phyloP scores from a whole-genome alignment of 2,329 filamentous ascomycete species.

The Colletotrichum sp. region DNA sequence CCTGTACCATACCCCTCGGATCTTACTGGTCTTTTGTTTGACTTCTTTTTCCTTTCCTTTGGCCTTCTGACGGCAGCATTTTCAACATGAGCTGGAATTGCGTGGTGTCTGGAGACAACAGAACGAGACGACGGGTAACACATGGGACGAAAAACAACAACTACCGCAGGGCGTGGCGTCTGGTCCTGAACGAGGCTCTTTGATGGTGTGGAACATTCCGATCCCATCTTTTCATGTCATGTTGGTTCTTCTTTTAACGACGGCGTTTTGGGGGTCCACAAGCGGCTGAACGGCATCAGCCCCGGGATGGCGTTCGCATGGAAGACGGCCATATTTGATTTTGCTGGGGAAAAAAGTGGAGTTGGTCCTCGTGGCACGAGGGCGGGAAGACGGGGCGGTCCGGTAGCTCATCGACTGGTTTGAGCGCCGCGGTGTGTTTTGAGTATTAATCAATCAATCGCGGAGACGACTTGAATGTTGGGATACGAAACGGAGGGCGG shows the following conservation, averaged over 20 bases:
- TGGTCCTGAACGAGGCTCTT: background rate
- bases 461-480: conserved; percentile 22
- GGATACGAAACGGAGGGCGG: conserved; percentile 18
- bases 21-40: conserved; percentile 21
- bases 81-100: conserved; percentile 5
- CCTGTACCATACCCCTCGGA: conserved; percentile 22
- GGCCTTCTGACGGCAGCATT: conserved; percentile 18
- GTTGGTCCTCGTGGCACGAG: conserved; percentile 3
- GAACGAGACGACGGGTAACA: conserved; percentile 11
- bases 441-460: conserved; percentile 22
- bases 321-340: conserved; percentile 19
- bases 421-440: conserved; percentile 20
- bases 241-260: conserved; percentile 17
- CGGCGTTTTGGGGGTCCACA: conserved; percentile 15
- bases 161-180: background rate
- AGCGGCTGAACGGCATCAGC: conserved; percentile 21
- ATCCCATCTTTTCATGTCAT: conserved; percentile 16
- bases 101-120: conserved; percentile 13
- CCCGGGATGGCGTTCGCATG: conserved; percentile 17
- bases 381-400: conserved; percentile 1
- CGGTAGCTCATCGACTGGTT: conserved; percentile 20
- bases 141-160: conserved; percentile 2
- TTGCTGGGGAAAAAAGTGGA: conserved; percentile 15
- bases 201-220: conserved; percentile 3
- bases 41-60: conserved; percentile 20